Evolutionary conservation across 2,329 filamentous ascomycete species (phyloP).

Genomic region (Elsinoe necatrix): DNA sequence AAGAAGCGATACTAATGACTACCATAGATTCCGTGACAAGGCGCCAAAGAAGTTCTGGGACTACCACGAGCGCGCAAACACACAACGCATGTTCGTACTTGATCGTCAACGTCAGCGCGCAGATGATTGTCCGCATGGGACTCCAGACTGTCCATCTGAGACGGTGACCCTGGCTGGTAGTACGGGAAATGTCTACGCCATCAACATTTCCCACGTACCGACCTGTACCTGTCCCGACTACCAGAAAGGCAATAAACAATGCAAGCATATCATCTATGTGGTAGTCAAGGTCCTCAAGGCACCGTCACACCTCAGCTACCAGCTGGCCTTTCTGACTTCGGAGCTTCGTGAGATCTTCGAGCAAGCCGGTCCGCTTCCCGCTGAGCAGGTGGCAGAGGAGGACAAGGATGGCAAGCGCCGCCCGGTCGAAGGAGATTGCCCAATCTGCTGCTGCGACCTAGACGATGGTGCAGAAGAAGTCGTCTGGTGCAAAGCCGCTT

Average conservation of each 20-base stretch:
- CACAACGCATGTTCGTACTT: slow-evolving; percentile 28
- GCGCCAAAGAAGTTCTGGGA: slow-evolving; percentile 22
- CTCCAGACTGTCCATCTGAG: slow-evolving; percentile 40
- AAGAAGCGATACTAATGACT: not conserved
- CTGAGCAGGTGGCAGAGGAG: slow-evolving; percentile 24
- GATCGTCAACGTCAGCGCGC: slow-evolving; percentile 26
- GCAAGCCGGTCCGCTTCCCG: slow-evolving; percentile 44
- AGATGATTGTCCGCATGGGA: slow-evolving; percentile 35
- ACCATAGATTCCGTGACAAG: slow-evolving; percentile 20
- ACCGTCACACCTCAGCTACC: slow-evolving; percentile 48
- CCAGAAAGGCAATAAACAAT: slow-evolving; percentile 44
- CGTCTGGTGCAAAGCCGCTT: slow-evolving; percentile 52
- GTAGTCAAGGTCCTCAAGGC: slow-evolving; percentile 52
- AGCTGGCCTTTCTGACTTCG: slow-evolving; percentile 51
- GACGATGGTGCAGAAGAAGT: slow-evolving; percentile 33
- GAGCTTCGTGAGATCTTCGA: slow-evolving; percentile 51
- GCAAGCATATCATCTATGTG: slow-evolving; percentile 58
- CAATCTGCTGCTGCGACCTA: slow-evolving; percentile 44
- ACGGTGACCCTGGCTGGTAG: slow-evolving; percentile 50
- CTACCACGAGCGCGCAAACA: slow-evolving; percentile 24
- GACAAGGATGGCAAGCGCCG: slow-evolving; percentile 46
- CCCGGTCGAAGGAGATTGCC: slow-evolving; percentile 53
- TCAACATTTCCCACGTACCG: slow-evolving; percentile 45
- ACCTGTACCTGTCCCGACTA: slow-evolving; percentile 28
- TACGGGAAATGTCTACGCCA: slow-evolving; percentile 55